Evolutionary conservation across 192 early-diverging fungal species (phyloP), one percentile per base, ranked within the genome.

Genomic region (Linnemannia exigua): DNA sequence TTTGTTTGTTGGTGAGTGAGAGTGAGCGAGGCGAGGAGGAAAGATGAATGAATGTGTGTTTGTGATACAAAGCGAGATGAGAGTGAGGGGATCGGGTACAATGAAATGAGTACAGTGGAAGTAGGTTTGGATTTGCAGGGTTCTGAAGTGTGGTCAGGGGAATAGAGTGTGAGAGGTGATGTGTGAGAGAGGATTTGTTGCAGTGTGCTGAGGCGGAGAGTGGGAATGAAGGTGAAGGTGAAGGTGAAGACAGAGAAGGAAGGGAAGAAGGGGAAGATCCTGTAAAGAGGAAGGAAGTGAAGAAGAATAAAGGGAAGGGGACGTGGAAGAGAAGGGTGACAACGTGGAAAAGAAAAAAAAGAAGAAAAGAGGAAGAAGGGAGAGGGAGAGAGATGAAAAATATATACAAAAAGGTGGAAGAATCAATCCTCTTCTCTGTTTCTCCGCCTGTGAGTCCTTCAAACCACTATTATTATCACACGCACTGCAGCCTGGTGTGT

Each of bases 11-110:
- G 36, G 41, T 6, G 20, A 25, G 33, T 8, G 17, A 68, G 38
- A 48, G 44, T 47, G n/a, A n/a, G n/a, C n/a, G 41, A 6, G 41
- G 41, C 7, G 61, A 67, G 75, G 35, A 31, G 5, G 20, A 37
- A 61, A 5, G 61, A 11, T 38, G 17, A 50, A 44, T 35, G 5
- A 25, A 36, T 12, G 15, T 16, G 48, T 63, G 58, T 63, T n/a
- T 63, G 58, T 63, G 58, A 63, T 25, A 15, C 2, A 11, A 4
- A 3, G 52, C 6, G 22, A 46, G 11, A 41, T 70, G 16, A n/a
- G n/a, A n/a, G n/a, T n/a, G n/a, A n/a, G n/a, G n/a, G 50, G 52
- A 76, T n/a, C 38, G 36, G 58, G 63, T 48, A 67, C 63, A n/a
- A 71, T 46, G 3, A 61, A 20, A 78, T 58, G 8, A 52, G 69